Evolutionary conservation across 257 asterid species (phyloP).

Genomic region (Solanum tarijense): DNA sequence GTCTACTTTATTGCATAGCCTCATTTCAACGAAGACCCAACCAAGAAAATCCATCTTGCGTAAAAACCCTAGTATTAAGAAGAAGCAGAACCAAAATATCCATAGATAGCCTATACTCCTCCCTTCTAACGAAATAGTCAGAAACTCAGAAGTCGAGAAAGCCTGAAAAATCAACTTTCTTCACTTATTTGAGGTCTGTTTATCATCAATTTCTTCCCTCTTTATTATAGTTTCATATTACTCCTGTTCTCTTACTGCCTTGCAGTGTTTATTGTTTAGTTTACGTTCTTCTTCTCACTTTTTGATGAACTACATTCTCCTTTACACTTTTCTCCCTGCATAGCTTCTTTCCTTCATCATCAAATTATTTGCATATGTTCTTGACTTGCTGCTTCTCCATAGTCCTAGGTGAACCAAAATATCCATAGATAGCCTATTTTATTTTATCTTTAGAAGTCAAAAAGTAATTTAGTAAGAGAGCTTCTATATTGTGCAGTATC

Average conservation of each 20-base stretch:
- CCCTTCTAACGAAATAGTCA: neutral
- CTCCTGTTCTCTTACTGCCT: neutral
- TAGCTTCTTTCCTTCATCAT: neutral
- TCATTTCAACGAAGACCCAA: neutral
- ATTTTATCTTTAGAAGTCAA: neutral
- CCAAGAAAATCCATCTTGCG: neutral
- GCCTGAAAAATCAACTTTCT: neutral
- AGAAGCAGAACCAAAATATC: neutral
- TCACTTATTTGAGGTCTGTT: neutral
- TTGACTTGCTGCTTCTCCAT: neutral
- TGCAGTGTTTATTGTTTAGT: too few relatives aligned
- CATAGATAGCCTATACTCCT: neutral
- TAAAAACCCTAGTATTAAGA: neutral
- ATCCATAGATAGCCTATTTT: neutral
- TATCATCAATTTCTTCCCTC: neutral
- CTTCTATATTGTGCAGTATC: slow-evolving; percentile 33
- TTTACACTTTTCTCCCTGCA: neutral
- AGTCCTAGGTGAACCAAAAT: neutral
- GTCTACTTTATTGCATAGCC: neutral
- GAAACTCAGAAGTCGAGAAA: neutral
- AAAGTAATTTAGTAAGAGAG: neutral
- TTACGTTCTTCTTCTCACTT: neutral
- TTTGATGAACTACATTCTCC: neutral
- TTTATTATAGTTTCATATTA: neutral
- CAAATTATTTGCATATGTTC: neutral